A percentile compares a stretch with the other conserved stretches of the same genome.
Conservation (phyloP, 73 alveolate genomes). For the Symbiodinium natans region DNA sequence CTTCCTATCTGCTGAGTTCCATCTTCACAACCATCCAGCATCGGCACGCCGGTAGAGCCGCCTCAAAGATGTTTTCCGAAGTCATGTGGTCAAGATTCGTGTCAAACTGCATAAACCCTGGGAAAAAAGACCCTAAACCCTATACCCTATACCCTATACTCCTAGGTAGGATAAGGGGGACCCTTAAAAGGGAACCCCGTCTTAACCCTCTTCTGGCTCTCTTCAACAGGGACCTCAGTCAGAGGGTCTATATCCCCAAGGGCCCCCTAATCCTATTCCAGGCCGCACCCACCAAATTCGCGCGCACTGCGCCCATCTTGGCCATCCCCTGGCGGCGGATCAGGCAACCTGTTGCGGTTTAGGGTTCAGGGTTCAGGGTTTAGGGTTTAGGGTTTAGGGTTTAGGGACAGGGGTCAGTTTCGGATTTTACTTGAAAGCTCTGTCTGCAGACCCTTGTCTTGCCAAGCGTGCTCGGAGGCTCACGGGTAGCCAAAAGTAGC, state of each 20-base stretch:
- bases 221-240: too few relatives aligned
- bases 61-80: too few relatives aligned
- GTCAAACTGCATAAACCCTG: too few relatives aligned
- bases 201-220: too few relatives aligned
- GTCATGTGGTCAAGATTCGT: too few relatives aligned
- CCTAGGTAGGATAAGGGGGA: too few relatives aligned
- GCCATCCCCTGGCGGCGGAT: slow-evolving; percentile 87
- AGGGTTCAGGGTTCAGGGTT: not conserved
- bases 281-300: slow-evolving; percentile 88
- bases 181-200: too few relatives aligned
- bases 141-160: too few relatives aligned
- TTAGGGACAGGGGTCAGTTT: not conserved
- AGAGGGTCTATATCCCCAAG: not conserved
- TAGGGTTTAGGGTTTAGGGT: not conserved
- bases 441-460: not conserved
- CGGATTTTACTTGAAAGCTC: not conserved
- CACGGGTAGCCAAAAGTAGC: not conserved
- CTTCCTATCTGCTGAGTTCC: too few relatives aligned
- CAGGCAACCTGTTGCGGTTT: not conserved
- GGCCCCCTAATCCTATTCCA: not conserved
- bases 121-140: too few relatives aligned
- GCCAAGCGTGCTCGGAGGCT: not conserved
- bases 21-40: too few relatives aligned
- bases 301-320: slow-evolving; percentile 64
- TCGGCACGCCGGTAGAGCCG: too few relatives aligned